Evolutionary conservation across 2,329 filamentous ascomycete species (phyloP), one percentile per base, ranked within the genome.

Genomic region (Seiridium cupressi): DNA sequence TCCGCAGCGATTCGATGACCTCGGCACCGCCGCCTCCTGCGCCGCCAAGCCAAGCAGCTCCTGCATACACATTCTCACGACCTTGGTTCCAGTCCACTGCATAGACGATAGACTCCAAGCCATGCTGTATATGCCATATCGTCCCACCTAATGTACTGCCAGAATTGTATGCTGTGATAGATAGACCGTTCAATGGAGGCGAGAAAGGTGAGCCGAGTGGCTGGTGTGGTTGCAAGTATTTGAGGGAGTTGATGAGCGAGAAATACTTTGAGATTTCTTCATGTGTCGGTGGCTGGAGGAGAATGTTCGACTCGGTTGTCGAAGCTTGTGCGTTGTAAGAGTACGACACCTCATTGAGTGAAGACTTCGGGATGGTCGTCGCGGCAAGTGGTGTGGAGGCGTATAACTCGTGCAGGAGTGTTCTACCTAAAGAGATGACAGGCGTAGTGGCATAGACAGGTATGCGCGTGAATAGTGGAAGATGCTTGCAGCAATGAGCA

Each of bases 61-160:
- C 94, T 0, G 94, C 89, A 61, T 97, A 88, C 13, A 98, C 93
- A 76, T 97, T 96, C 73, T 99, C 95, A 66, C 92, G 87, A n/a
- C 91, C 92, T 76, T 97, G 93, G 68, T 97, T 97, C 95, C 95
- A 99, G 71, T 98, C 94, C 18, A 97, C 92, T 0, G 95, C 94
- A 69, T 99, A 98, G 1, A 99, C 93, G 47, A 99, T 94, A 1
- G 93, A 97, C 74, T 99, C 95, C 71, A 97, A 84, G 0, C 93
- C 93, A 78, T 98, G 93, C 70, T 98, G 94, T 65, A 99, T 93
- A 70, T 98, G 94, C 95, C 95, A 99, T 79, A 99, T 97, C 32
- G 95, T 98, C 59, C 95, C 95, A 73, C 95, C 95, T 0, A 98
- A 84, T 0, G 94, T 97, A 72, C 97, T 94, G 64, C 95, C 95